phyloP scores from a whole-genome alignment of 129 eudicot genomes.

The Escallonia herrerae region DNA sequence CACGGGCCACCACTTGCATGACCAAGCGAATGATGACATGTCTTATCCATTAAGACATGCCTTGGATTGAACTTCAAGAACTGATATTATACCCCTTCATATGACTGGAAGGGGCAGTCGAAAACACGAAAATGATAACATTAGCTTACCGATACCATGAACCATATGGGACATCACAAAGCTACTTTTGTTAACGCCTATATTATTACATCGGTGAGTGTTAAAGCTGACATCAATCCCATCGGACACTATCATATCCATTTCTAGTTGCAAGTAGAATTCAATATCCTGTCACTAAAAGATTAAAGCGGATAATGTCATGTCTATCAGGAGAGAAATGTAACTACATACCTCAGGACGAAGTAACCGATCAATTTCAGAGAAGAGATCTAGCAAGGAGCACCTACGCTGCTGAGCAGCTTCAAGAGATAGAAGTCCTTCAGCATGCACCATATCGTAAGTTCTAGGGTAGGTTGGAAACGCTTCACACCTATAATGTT shows the following conservation, averaged over 20 bases:
- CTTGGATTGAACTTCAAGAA: too few relatives aligned
- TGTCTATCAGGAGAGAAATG: not conserved
- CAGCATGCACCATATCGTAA: constrained; percentile 92
- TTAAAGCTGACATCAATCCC: not conserved
- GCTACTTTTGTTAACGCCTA: too few relatives aligned
- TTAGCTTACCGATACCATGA: too few relatives aligned
- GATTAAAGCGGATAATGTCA: not conserved
- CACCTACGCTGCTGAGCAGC: constrained; percentile 59
- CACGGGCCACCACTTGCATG: too few relatives aligned
- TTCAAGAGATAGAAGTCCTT: constrained; percentile 81
- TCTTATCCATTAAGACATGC: too few relatives aligned
- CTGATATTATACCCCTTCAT: too few relatives aligned
- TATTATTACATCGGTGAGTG: too few relatives aligned
- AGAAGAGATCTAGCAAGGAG: constrained; percentile 55
- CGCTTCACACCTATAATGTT: constrained; percentile 78
- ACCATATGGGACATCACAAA: too few relatives aligned
- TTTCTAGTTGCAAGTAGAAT: not conserved
- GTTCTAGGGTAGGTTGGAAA: constrained; percentile 94
- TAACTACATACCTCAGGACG: constrained; percentile 81
- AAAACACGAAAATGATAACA: too few relatives aligned
- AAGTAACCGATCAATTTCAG: constrained; percentile 86
- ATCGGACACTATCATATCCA: too few relatives aligned
- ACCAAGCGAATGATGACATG: too few relatives aligned
- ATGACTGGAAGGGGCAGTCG: too few relatives aligned
- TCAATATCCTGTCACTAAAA: not conserved